Conservation (phyloP, 768 basidiomycete genomes). For the Dioszegia hungarica region DNA sequence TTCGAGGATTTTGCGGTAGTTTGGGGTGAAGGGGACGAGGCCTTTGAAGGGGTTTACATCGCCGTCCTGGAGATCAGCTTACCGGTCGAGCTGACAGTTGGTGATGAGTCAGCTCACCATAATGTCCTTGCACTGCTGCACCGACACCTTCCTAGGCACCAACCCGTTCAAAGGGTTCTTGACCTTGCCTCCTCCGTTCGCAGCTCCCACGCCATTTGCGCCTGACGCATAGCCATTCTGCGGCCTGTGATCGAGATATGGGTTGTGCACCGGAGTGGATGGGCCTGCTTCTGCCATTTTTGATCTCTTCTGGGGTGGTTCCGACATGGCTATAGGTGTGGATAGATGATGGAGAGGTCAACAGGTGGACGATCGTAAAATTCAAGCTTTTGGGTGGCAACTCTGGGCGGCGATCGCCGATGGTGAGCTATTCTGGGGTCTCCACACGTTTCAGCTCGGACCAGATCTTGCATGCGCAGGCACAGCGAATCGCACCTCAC, state of each 20-base stretch:
- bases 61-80: slow-evolving; percentile 58
- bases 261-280: slow-evolving; percentile 31
- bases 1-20: slow-evolving; percentile 82
- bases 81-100: not conserved
- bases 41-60: slow-evolving; percentile 86
- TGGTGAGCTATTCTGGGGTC: not conserved
- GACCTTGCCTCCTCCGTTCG: not conserved
- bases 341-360: no score
- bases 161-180: slow-evolving; percentile 66
- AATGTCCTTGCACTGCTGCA: slow-evolving; percentile 62
- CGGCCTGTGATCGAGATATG: slow-evolving; percentile 34
- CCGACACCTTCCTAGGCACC: slow-evolving; percentile 64
- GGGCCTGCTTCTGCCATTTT: slow-evolving; percentile 4
- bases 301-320: slow-evolving; percentile 20
- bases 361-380: not conserved
- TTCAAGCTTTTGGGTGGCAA: not conserved
- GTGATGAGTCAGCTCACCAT: slow-evolving; percentile 55
- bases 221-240: slow-evolving; percentile 1
- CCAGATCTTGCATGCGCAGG: no score
- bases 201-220: not conserved
- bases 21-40: slow-evolving; percentile 60
- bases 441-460: not conserved
- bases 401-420: not conserved
- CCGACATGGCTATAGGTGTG: slow-evolving; percentile 8
- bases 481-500: not conserved